Conservation (phyloP, 306 rosid genomes). For the Quercus dentata region DNA sequence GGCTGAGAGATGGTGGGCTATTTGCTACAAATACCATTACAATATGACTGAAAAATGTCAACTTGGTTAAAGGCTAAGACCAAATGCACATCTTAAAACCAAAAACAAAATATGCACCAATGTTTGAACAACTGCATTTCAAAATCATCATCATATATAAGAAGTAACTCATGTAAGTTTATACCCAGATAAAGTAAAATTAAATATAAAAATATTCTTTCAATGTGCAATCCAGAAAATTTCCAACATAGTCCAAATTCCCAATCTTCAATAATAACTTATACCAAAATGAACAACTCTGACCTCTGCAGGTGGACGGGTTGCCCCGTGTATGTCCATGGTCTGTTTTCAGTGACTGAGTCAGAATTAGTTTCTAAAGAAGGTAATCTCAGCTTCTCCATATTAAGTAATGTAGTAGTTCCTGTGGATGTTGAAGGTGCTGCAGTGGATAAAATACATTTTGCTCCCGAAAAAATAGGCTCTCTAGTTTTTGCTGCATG, state of each 20-base stretch:
- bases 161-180: neutral
- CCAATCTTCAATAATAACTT: neutral
- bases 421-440: conserved; percentile 45
- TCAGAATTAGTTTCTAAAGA: conserved; percentile 41
- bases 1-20: conserved; percentile 1
- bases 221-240: neutral
- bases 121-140: neutral
- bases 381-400: conserved; percentile 54
- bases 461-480: conserved; percentile 44
- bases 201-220: neutral
- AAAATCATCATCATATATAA: neutral
- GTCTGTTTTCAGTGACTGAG: conserved; percentile 35
- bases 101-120: neutral
- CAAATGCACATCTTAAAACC: neutral
- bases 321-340: conserved; percentile 51
- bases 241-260: neutral
- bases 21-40: neutral
- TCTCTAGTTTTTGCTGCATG: conserved; percentile 64
- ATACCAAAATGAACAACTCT: neutral
- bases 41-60: neutral
- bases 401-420: conserved; percentile 42
- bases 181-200: neutral
- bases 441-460: conserved; percentile 55
- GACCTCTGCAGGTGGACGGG: conserved; percentile 48
- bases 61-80: neutral